Conservation (phyloP, 1,284 basidiomycete species). For the Trametes polyzona region DNA sequence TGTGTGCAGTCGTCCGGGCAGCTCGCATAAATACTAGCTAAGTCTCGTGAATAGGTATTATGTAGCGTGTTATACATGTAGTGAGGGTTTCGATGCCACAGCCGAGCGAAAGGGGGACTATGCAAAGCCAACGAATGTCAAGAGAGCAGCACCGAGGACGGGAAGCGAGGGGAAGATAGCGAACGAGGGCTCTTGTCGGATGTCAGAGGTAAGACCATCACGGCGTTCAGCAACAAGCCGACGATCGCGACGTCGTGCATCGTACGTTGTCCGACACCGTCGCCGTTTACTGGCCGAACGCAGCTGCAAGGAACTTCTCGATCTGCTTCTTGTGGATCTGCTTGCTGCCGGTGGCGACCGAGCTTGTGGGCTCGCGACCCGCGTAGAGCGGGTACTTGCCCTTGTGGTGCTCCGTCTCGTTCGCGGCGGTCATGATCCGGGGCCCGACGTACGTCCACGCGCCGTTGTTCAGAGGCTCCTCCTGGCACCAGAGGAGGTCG, state of each 20-base stretch:
- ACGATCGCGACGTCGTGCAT: too few relatives aligned
- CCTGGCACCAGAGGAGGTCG: slow-evolving; percentile 90
- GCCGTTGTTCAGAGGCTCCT: slow-evolving; percentile 92
- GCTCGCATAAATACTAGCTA: slow-evolving; percentile 13
- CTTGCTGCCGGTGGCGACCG: slow-evolving; percentile 91
- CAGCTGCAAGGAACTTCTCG: slow-evolving; percentile 66
- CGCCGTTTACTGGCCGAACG: slow-evolving; percentile 47
- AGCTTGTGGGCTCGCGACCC: slow-evolving; percentile 86
- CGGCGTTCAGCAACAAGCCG: too few relatives aligned
- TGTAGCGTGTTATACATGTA: slow-evolving; percentile 21
- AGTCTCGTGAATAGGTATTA: slow-evolving; percentile 23
- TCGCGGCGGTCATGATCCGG: slow-evolving; percentile 81
- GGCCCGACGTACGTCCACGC: slow-evolving; percentile 94
- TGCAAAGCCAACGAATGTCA: background rate
- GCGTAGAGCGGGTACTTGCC: slow-evolving; percentile 88
- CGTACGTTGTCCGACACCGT: too few relatives aligned
- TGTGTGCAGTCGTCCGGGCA: background rate
- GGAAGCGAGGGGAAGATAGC: background rate
- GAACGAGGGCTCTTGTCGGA: too few relatives aligned
- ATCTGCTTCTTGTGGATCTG: slow-evolving; percentile 88
- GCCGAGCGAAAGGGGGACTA: too few relatives aligned
- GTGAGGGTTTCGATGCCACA: slow-evolving; percentile 6
- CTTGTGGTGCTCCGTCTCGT: slow-evolving; percentile 89
- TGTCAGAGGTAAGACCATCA: too few relatives aligned
- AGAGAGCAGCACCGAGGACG: background rate